Evolutionary conservation across 2,329 filamentous ascomycete genomes (phyloP).

Genomic region (Fonsecaea pugnacius): DNA sequence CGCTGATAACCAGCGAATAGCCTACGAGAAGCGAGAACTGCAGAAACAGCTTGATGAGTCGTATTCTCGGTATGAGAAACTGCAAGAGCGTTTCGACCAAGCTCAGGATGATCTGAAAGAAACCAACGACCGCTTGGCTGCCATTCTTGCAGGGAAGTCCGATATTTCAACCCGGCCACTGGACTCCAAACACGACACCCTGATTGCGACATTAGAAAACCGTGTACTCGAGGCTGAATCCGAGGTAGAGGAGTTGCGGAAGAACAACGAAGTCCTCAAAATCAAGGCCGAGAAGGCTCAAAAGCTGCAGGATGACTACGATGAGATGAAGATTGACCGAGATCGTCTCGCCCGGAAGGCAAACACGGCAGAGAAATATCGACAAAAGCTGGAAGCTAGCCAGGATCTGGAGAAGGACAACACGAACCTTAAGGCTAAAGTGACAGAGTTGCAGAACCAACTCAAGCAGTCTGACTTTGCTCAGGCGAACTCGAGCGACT

Average conservation of each 20-base stretch:
- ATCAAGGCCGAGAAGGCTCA: constrained; percentile 50
- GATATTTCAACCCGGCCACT: constrained; percentile 49
- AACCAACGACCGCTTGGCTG: constrained; percentile 58
- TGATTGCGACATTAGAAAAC: constrained; percentile 72
- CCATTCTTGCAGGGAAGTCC: constrained; percentile 53
- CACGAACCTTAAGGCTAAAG: constrained; percentile 50
- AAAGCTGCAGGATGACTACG: constrained; percentile 55
- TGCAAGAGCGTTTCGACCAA: constrained; percentile 56
- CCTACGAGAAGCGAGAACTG: constrained; percentile 56
- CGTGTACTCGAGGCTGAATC: constrained; percentile 61
- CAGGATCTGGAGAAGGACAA: constrained; percentile 57
- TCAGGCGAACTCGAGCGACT: constrained; percentile 35
- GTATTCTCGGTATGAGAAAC: constrained; percentile 63
- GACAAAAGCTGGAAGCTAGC: constrained; percentile 54
- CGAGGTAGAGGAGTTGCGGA: constrained; percentile 50
- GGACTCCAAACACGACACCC: constrained; percentile 67
- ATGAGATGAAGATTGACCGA: constrained; percentile 54
- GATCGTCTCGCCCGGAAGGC: constrained; percentile 54
- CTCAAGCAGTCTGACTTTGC: constrained; percentile 52
- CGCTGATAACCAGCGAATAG: constrained; percentile 63
- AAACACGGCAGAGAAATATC: constrained; percentile 56
- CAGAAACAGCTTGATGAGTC: constrained; percentile 57
- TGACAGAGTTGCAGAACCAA: constrained; percentile 53
- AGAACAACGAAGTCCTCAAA: constrained; percentile 50
- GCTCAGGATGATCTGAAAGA: constrained; percentile 52